These are phyloP conservation scores for Brassica carinata DNA, from an alignment of 345 rosid genomes.

Conservation along the genomic window DNA sequence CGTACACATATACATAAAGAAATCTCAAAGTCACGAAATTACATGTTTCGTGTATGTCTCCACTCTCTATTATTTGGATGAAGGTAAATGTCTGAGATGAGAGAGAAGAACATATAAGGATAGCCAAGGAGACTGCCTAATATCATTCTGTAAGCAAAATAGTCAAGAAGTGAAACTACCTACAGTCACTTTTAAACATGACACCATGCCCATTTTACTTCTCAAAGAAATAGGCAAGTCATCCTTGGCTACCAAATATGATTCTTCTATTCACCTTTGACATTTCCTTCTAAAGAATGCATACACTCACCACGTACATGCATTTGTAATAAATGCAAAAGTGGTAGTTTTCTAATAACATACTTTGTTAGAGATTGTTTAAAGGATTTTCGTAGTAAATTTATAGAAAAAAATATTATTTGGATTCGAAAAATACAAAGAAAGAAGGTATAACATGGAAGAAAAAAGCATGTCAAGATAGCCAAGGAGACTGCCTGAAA, in stretches of 20 bases:
- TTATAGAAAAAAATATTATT: not conserved
- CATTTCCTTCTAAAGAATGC: slow-evolving; percentile 26
- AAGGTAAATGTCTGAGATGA: slow-evolving; percentile 34
- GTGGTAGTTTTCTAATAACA: not conserved
- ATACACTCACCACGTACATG: not conserved
- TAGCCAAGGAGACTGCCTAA: slow-evolving; percentile 42
- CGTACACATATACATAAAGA: not conserved
- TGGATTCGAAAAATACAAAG: not conserved
- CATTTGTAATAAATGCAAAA: not conserved
- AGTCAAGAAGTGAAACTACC: not conserved
- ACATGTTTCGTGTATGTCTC: not conserved
- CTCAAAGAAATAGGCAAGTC: slow-evolving; percentile 38
- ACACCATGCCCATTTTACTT: not conserved
- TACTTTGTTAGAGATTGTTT: not conserved
- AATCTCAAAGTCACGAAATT: not conserved
- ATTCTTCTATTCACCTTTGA: slow-evolving; percentile 30
- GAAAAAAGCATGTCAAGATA: slow-evolving; percentile 31
- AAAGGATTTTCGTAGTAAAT: not conserved
- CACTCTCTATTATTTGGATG: not conserved
- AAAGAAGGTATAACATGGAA: slow-evolving; percentile 29
- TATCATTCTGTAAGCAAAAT: slow-evolving; percentile 21
- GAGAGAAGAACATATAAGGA: slow-evolving; percentile 36
- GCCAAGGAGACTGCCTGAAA: slow-evolving; percentile 44
- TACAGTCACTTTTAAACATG: slow-evolving; percentile 5
- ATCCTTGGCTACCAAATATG: slow-evolving; percentile 44